Base-by-base conservation (phyloP, 2,329 filamentous ascomycete species). In the Colletotrichum endophyticum region DNA sequence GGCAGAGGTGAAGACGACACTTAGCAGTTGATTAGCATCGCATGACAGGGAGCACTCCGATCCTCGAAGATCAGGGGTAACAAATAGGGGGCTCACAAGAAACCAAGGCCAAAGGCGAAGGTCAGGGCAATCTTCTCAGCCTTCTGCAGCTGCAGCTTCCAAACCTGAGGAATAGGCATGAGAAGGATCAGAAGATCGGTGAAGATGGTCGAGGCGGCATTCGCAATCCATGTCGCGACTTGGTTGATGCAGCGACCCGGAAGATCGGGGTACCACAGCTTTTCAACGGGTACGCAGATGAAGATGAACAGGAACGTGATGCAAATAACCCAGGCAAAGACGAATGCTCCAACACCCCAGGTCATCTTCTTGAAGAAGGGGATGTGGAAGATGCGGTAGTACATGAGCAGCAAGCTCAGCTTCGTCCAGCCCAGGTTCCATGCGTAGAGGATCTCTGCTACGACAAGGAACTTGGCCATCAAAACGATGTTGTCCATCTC, bases 281-380 rank as follows among this genome's bases (percentile, higher is more conserved):
- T 90, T 66, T 85, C 79, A 8, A 90, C 85, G 0, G 89, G 89
- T 0, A 85, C 83, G 81, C 89, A 91, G 79, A 89, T 88, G 78
- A 91, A 91, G 73, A 90, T 85, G 80, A 87, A 88, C 56, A 89
- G 83, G 68, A 88, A 88, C 11, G 87, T 87, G 77, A 89, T 87
- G 72, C 83, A 84, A 36, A 90, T 81, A 34, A 86, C 85, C 88
- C 89, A 91, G 27, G 81, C 81, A 73, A 89, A 83, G 49, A 87
- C 84, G 8, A 91, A 85, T 19, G 78, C 75, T 11, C 84, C 86
- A 7, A 90, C 83, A 4, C 81, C 79, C 78, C 84, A 86, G 2
- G 84, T 84, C 79, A 84, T 84, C 74, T 82, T 85, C 78, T 86
- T 85, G 76, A 90, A 87, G 73, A 84, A 84, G 0, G 82, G 82